Conservation (phyloP, 129 eudicot species). For the Flaveria robusta region DNA sequence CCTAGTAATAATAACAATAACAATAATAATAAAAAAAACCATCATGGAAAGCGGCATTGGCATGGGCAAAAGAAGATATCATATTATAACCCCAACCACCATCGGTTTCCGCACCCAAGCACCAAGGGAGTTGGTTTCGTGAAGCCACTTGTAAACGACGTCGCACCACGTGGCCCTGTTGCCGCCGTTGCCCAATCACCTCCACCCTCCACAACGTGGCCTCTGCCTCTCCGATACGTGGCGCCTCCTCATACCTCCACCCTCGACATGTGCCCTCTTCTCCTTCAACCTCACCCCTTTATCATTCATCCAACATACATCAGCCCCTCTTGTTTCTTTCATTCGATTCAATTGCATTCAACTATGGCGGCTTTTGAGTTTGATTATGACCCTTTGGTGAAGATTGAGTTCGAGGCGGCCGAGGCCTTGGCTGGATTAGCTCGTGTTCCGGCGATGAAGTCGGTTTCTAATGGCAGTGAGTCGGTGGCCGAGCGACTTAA, state of each 20-base stretch:
- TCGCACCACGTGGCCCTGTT: constrained; percentile 34
- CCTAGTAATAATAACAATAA: too few relatives aligned
- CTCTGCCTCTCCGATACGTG: constrained; percentile 39
- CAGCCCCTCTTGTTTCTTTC: too few relatives aligned
- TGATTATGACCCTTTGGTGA: constrained; percentile 34
- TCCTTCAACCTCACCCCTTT: too few relatives aligned
- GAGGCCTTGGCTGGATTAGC: constrained; percentile 69
- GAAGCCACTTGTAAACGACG: constrained; percentile 37
- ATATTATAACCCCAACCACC: too few relatives aligned
- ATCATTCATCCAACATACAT: too few relatives aligned
- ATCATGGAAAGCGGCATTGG: too few relatives aligned
- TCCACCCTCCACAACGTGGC: constrained; percentile 38
- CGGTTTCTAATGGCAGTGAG: constrained; percentile 25
- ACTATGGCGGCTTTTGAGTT: not conserved
- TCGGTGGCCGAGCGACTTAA: constrained; percentile 30
- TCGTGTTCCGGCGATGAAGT: constrained; percentile 16
- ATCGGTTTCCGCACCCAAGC: too few relatives aligned
- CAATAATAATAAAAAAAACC: too few relatives aligned
- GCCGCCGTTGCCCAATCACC: constrained; percentile 32
- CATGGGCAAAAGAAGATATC: too few relatives aligned
- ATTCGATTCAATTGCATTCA: not conserved
- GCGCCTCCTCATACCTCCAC: constrained; percentile 38
- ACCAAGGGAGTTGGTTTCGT: constrained; percentile 14
- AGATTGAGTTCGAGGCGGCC: constrained; percentile 72
- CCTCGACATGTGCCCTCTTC: constrained; percentile 37